These are phyloP conservation scores for Oryza brachyantha DNA, from an alignment of 176 grass and related monocot species.

Conservation along the genomic window DNA sequence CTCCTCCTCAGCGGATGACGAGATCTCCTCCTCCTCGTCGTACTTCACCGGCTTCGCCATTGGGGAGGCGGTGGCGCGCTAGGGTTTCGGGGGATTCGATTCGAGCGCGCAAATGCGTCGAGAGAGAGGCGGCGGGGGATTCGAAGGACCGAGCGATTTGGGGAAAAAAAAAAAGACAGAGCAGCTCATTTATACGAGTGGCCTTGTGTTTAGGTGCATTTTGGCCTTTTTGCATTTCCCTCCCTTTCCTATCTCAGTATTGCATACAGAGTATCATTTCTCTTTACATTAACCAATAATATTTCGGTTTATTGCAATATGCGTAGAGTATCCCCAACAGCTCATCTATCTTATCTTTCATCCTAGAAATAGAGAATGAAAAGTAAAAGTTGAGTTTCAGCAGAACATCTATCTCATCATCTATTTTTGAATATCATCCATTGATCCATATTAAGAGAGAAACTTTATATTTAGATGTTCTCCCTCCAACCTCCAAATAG, in stretches of 20 bases:
- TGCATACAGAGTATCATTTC: not conserved
- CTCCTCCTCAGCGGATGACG: constrained; percentile 49
- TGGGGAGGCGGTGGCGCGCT: constrained; percentile 2
- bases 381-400: too few species aligned
- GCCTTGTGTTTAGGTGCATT: not conserved
- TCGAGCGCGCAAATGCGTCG: constrained; percentile 17
- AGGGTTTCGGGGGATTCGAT: constrained; percentile 22
- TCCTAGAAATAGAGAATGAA: too few species aligned
- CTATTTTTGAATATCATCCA: too few species aligned
- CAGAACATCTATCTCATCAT: too few species aligned
- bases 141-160: not conserved
- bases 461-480: too few species aligned
- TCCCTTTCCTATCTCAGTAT: rapidly evolving
- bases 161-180: not conserved
- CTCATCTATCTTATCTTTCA: too few species aligned
- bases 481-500: too few species aligned
- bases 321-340: too few species aligned
- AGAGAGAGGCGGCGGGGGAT: constrained; percentile 7
- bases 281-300: not conserved
- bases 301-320: too few species aligned
- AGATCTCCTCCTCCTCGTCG: constrained; percentile 49
- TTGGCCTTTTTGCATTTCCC: not conserved
- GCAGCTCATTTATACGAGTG: not conserved
- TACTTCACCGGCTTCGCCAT: constrained; percentile 69
- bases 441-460: too few species aligned